Percentiles rank a stretch among this genome's conserved stretches.
These are phyloP conservation scores for Fraxinus greggii DNA, from an alignment of 305 asterid species.

Conservation along the genomic window DNA sequence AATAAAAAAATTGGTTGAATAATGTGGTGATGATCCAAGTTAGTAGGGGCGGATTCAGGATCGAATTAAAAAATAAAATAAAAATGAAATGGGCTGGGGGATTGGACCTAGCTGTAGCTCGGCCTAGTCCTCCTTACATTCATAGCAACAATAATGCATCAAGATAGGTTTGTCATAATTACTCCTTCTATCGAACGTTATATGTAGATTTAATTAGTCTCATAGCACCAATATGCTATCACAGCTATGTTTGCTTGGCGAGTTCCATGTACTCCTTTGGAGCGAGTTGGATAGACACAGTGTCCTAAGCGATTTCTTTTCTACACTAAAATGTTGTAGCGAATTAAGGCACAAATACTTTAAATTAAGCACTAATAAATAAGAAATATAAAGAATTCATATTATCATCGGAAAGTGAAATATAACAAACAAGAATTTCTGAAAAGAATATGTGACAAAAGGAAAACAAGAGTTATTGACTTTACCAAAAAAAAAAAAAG, in stretches of 20 bases:
- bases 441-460: constrained; percentile 26
- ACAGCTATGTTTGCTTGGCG: neutral
- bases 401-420: constrained; percentile 36
- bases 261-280: neutral
- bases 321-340: neutral
- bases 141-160: neutral
- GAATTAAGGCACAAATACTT: neutral
- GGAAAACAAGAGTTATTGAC: neutral
- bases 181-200: neutral
- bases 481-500: neutral
- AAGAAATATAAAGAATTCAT: constrained; percentile 60
- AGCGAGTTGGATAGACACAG: neutral
- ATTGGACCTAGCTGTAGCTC: too few relatives aligned
- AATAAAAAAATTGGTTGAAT: too few relatives aligned
- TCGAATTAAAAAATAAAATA: too few relatives aligned
- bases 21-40: neutral
- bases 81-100: too few relatives aligned
- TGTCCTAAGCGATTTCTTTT: neutral
- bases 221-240: neutral
- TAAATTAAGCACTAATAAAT: neutral
- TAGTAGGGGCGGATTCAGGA: too few relatives aligned
- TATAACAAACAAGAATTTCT: constrained; percentile 23
- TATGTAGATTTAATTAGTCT: neutral
- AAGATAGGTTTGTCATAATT: neutral
- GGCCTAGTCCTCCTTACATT: too few relatives aligned